Evolutionary conservation across 257 asterid species (phyloP), one percentile per base, ranked within the genome.

Genomic region (Anisodus acutangulus): DNA sequence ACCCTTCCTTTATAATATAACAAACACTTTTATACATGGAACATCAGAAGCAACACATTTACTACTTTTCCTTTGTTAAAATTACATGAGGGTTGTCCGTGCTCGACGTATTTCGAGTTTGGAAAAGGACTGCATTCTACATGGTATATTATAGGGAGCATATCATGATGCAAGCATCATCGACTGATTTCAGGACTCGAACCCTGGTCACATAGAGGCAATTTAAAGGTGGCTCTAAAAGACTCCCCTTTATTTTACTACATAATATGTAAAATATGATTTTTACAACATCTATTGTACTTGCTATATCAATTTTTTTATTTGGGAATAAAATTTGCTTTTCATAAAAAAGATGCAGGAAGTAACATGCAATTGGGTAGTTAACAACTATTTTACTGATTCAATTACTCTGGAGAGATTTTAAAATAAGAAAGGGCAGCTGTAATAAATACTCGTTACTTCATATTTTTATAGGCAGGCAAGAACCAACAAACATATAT

Each of bases 401-500:
- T 68, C 10, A 67, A 35, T 67, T 68, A 13, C 76, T 37, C 37
- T 41, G 9, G 2, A 69, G 35, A 70, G 35, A 70, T 70, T 43
- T 35, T 43, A 70, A 70, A 70, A 70, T 41, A 41, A 70, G 55
- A 70, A 70, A 70, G 17, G n/a, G 26, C 6, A 1, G 70, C 22
- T 22, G 41, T 63, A 22, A 63, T 22, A 70, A 17, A 17, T n/a
- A 70, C 15, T 37, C 57, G 16, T 70, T 71, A 15, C 16, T 71
- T 16, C 31, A 71, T 43, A n/a, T 16, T 69, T 9, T 8, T 6
- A 69, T 41, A 78, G 68, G 68, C 82, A 26, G 70, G 51, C 84
- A 67, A 68, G 51, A 82, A 66, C 81, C 79, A 81, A 53, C 64
- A 22, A 47, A 31, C 54, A 53, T 80, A 84, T 84, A 72, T 81